phyloP scores from a whole-genome alignment of 495 filamentous ascomycete species.

The Lasiosphaeria ovina region DNA sequence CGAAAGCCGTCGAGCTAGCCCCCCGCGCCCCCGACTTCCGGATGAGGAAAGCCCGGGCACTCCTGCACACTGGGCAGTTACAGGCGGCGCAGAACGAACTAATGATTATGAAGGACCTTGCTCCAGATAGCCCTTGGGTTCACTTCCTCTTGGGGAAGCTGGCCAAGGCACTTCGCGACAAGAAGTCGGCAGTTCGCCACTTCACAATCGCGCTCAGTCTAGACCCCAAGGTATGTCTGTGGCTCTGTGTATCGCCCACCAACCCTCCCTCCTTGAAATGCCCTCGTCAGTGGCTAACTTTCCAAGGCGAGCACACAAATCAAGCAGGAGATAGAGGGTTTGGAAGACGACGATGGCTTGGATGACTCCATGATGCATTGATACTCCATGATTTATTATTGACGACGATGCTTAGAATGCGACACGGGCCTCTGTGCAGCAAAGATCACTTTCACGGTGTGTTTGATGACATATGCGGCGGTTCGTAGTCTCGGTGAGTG shows the following conservation, averaged over 20 bases:
- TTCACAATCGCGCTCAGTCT: conserved; percentile 93
- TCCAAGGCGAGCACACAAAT: conserved; percentile 80
- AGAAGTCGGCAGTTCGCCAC: conserved; percentile 78
- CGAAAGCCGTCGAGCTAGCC: conserved; percentile 74
- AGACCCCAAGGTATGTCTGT: conserved; percentile 80
- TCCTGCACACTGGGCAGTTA: conserved; percentile 72
- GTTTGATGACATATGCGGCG: no score
- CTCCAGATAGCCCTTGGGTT: conserved; percentile 92
- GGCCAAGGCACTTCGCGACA: conserved; percentile 78
- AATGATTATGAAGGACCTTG: conserved; percentile 78
- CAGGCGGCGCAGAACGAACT: conserved; percentile 74
- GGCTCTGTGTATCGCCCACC: no score
- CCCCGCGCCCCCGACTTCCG: conserved; percentile 76
- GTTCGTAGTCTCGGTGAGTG: no score
- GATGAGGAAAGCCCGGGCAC: conserved; percentile 86
- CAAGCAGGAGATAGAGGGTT: conserved; percentile 85
- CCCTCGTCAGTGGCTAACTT: conserved; percentile 23
- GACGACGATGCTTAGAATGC: conserved; percentile 11
- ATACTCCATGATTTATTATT: conserved; percentile 26
- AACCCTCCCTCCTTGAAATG: background rate
- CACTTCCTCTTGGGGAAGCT: conserved; percentile 88
- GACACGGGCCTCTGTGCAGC: background rate
- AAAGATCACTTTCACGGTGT: no score
- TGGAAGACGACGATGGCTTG: conserved; percentile 82
- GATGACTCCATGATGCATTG: conserved; percentile 60